Base-by-base conservation (phyloP, 2,329 filamentous ascomycete genomes). In the Sporothrix pallida region DNA sequence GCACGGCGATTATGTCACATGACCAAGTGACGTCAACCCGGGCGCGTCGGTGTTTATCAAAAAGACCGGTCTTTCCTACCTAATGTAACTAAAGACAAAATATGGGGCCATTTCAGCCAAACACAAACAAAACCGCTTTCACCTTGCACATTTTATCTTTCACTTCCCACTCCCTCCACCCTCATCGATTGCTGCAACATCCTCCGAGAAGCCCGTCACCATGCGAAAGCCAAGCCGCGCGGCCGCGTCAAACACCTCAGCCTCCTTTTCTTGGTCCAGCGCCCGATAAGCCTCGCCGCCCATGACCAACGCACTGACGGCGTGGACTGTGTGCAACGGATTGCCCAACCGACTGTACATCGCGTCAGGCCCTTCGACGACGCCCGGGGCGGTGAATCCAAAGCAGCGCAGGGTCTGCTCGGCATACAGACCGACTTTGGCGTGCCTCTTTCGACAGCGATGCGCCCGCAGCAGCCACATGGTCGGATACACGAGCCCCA, bases 391-490 rank as follows among this genome's bases (percentile, higher is more conserved):
- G 23, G 23, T 54, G 65, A 77, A 82, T 6, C 81, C 82, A 77
- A 83, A 83, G 75, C 81, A 80, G 8, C 80, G 76, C 75, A 82
- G 70, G 71, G 81, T 77, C 76, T 78, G 77, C 7, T 75, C 72
- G 1, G 76, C 79, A 73, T 80, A 80, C 73, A 75, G 77, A 44
- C 79, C 70, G n/a, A 79, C 80, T 76, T 81, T 81, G 20, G 71
- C 74, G 73, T 81, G 79, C 73, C 81, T 80, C 75, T 78, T 80
- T 12, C 79, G 77, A 20, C 79, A 78, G 17, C 78, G 76, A 73
- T 81, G 79, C 48, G 80, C 81, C 65, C 79, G 78, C 8, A 81
- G 72, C 1, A 83, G 78, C 81, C 81, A 83, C 78, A 82, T 80
- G 56, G 76, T 78, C 26, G 81, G 80, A 74, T 80, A 82, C 1